A percentile compares a stretch with the other conserved stretches of the same genome.
These are phyloP conservation scores for Orbilia ellipsospora DNA, from an alignment of 2,329 filamentous ascomycete species.

Conservation along the genomic window DNA sequence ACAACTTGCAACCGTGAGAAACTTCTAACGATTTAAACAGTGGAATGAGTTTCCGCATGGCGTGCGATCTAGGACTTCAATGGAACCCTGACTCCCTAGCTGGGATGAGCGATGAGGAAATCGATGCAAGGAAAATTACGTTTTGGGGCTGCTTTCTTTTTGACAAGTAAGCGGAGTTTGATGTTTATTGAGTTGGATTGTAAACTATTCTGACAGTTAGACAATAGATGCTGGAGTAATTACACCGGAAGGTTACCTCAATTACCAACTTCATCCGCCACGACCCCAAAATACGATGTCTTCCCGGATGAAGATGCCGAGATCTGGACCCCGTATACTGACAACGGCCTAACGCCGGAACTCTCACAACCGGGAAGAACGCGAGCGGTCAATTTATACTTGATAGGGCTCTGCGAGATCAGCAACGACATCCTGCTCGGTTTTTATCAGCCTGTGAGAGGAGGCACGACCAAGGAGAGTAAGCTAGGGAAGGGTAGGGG, in stretches of 20 bases:
- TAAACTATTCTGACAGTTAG: conserved; percentile 32
- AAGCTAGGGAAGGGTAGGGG: conserved; percentile 60
- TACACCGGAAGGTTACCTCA: conserved; percentile 93
- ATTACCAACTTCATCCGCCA: conserved; percentile 80
- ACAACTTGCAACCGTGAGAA: background rate
- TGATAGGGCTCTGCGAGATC: conserved; percentile 88
- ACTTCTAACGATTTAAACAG: conserved; percentile 64
- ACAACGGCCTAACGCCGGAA: conserved; percentile 78
- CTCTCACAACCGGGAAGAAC: conserved; percentile 83
- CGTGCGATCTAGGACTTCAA: conserved; percentile 90
- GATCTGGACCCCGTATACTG: conserved; percentile 87
- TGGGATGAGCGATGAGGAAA: conserved; percentile 76
- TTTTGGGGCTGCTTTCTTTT: conserved; percentile 99
- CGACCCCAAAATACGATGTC: conserved; percentile 87
- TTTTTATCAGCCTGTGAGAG: conserved; percentile 84
- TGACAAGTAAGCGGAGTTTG: conserved; percentile 74
- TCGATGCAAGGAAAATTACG: conserved; percentile 88
- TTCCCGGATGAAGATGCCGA: conserved; percentile 89
- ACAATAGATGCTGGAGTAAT: conserved; percentile 84
- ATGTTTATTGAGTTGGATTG: background rate
- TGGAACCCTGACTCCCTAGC: conserved; percentile 77
- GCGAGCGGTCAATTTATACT: conserved; percentile 81
- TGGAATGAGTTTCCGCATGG: conserved; percentile 98
- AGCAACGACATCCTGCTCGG: conserved; percentile 87
- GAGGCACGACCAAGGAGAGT: conserved; percentile 66